These are phyloP conservation scores for Corylus heterophylla DNA, from an alignment of 306 rosid species.

Conservation along the genomic window DNA sequence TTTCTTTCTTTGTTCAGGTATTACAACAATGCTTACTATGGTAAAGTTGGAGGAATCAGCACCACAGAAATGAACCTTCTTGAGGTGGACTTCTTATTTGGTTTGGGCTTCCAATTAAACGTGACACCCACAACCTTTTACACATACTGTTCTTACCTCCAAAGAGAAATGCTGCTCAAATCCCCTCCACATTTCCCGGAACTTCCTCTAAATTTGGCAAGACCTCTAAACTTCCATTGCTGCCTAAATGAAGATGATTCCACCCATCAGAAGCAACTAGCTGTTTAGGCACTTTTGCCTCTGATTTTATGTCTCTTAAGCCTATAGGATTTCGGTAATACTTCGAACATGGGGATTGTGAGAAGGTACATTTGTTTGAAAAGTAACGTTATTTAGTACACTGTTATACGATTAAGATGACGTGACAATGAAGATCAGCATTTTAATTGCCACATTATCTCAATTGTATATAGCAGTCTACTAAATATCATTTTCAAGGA, in stretches of 20 bases:
- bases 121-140: conserved; percentile 77
- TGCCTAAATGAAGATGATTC: conserved; percentile 84
- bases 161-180: conserved; percentile 71
- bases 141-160: conserved; percentile 67
- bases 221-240: conserved; percentile 51
- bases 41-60: conserved; percentile 96
- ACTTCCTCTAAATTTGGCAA: conserved; percentile 50
- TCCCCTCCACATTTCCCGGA: conserved; percentile 53
- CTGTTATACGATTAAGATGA: too few species aligned
- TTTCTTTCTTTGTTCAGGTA: conserved; percentile 46
- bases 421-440: too few species aligned
- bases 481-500: not conserved
- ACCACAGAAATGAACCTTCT: conserved; percentile 89
- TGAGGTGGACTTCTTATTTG: conserved; percentile 90
- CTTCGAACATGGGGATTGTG: not conserved
- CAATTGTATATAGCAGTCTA: too few species aligned
- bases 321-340: not conserved
- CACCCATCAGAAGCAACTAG: conserved; percentile 69
- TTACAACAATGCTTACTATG: conserved; percentile 96
- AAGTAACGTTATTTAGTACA: too few species aligned
- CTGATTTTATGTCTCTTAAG: not conserved
- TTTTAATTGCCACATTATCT: too few species aligned
- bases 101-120: conserved; percentile 78
- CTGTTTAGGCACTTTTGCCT: conserved; percentile 47
- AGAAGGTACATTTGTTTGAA: not conserved